A percentile compares a stretch with the other conserved stretches of the same genome.
Evolutionary conservation across 2,329 filamentous ascomycete genomes (phyloP).

Genomic region (Monosporascus sp.): DNA sequence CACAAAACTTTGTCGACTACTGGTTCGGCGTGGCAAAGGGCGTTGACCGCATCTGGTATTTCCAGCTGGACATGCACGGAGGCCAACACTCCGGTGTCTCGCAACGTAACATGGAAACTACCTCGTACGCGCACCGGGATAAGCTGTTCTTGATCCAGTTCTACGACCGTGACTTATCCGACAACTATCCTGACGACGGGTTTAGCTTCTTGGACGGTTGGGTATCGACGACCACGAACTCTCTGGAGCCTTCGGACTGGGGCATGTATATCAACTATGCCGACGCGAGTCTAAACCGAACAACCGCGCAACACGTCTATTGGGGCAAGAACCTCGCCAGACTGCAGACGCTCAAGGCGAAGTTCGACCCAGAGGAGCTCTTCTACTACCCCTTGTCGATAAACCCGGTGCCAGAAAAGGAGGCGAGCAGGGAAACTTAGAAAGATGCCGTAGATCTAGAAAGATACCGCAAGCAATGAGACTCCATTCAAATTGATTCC

Average conservation of each 20-base stretch:
- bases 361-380: slow-evolving; percentile 34
- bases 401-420: slow-evolving; percentile 9
- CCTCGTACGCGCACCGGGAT: slow-evolving; percentile 38
- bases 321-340: slow-evolving; percentile 35
- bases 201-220: slow-evolving; percentile 23
- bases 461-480: background rate
- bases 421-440: background rate
- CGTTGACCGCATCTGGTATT: slow-evolving; percentile 34
- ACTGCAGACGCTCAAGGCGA: slow-evolving; percentile 33
- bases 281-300: slow-evolving; percentile 41
- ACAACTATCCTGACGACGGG: slow-evolving; percentile 22
- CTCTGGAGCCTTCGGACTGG: slow-evolving; percentile 16
- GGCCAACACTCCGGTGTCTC: slow-evolving; percentile 34
- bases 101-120: slow-evolving; percentile 20
- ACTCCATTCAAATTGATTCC: too few species aligned
- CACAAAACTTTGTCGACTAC: slow-evolving; percentile 33
- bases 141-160: slow-evolving; percentile 46
- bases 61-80: slow-evolving; percentile 38
- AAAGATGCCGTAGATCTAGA: background rate
- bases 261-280: slow-evolving; percentile 48
- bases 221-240: slow-evolving; percentile 17
- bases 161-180: slow-evolving; percentile 33
- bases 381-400: slow-evolving; percentile 37
- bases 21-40: slow-evolving; percentile 34
- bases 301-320: slow-evolving; percentile 44